Evolutionary conservation across 371 early-diverging fungal genomes (phyloP).

Genomic region (Syncephalastrum monosporum): DNA sequence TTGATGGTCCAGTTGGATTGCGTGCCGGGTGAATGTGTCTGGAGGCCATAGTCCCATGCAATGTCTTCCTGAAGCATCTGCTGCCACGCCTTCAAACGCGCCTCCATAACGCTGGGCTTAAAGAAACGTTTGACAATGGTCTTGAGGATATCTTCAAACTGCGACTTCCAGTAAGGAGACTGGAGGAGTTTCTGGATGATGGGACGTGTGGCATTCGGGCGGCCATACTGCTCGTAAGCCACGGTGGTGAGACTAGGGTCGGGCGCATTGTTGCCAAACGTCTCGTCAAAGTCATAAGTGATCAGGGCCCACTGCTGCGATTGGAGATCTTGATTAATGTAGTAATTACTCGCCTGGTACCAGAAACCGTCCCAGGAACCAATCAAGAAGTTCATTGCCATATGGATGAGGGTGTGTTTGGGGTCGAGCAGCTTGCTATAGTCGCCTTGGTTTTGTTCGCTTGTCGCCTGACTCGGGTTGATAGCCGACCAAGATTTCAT

Average conservation of each 20-base stretch:
- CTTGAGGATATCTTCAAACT: slow-evolving; percentile 52
- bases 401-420: slow-evolving; percentile 30
- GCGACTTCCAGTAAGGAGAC: slow-evolving; percentile 39
- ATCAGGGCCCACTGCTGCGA: slow-evolving; percentile 51
- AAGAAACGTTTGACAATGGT: slow-evolving; percentile 52
- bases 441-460: slow-evolving; percentile 24
- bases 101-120: slow-evolving; percentile 47
- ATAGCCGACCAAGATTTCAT: slow-evolving; percentile 15
- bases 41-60: slow-evolving; percentile 46
- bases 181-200: slow-evolving; percentile 37
- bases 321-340: slow-evolving; percentile 45
- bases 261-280: slow-evolving; percentile 39
- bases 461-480: slow-evolving; percentile 20
- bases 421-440: slow-evolving; percentile 28
- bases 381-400: slow-evolving; percentile 46
- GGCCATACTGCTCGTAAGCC: slow-evolving; percentile 39
- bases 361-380: slow-evolving; percentile 54
- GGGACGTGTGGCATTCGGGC: slow-evolving; percentile 34
- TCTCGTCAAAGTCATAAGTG: slow-evolving; percentile 59
- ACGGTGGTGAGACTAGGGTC: slow-evolving; percentile 13
- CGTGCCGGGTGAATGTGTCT: slow-evolving; percentile 44
- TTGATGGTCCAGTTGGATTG: slow-evolving; percentile 33
- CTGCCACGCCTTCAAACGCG: slow-evolving; percentile 50
- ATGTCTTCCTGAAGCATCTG: slow-evolving; percentile 53
- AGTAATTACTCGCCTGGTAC: slow-evolving; percentile 53